phyloP scores from a whole-genome alignment of 345 rosid genomes.

The Eucalyptus grandis region DNA sequence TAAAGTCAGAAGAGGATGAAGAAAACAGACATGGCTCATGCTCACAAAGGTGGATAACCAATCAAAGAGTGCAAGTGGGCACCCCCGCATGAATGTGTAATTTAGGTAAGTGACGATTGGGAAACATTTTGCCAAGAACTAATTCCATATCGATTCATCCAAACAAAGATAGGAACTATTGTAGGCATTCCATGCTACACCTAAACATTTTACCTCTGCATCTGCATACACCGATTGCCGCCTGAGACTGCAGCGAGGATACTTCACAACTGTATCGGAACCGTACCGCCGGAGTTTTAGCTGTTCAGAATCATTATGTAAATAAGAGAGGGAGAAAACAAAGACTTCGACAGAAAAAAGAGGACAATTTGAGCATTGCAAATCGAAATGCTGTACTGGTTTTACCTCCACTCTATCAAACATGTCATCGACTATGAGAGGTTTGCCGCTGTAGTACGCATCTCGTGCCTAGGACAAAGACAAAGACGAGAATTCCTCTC shows the following conservation, averaged over 20 bases:
- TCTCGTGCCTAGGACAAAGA: conserved; percentile 53
- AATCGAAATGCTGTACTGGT: background rate
- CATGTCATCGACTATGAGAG: conserved; percentile 89
- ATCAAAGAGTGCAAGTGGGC: background rate
- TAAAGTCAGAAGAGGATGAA: background rate
- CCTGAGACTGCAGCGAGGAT: conserved; percentile 91
- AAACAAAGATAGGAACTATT: background rate
- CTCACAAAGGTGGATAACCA: background rate
- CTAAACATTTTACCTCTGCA: conserved; percentile 52
- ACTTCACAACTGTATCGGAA: conserved; percentile 84
- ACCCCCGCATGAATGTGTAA: background rate
- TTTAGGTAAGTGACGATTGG: background rate
- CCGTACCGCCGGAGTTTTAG: conserved; percentile 81
- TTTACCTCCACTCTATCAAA: conserved; percentile 95
- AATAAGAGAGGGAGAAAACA: background rate
- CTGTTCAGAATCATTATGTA: conserved; percentile 14
- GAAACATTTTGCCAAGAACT: background rate
- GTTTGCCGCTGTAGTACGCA: conserved; percentile 82
- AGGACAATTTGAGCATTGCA: background rate
- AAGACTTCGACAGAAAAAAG: background rate
- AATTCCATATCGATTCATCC: background rate
- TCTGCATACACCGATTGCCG: conserved; percentile 81
- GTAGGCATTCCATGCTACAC: background rate
- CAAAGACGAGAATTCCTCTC: background rate
- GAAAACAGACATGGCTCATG: background rate